Evolutionary conservation across 1,139 yeast species (phyloP).

Genomic region (Yamadazyma pseudoaaseri): DNA sequence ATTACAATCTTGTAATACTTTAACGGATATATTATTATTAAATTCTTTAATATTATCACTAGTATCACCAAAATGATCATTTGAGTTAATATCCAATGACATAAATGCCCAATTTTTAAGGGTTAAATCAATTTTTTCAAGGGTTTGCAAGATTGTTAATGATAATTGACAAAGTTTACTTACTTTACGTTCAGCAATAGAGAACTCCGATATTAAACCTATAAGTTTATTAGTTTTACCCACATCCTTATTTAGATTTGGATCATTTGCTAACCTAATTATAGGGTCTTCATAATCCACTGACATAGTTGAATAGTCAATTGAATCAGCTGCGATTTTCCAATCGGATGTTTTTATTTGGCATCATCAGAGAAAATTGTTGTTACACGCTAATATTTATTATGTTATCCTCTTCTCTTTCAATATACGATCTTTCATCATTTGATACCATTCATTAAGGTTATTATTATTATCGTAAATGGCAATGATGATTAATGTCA

Average conservation of each 20-base stretch:
- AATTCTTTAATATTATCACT: constrained; percentile 37
- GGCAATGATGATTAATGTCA: constrained; percentile 69
- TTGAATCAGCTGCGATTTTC: neutral
- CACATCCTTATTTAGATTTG: constrained; percentile 45
- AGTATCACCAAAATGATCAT: constrained; percentile 32
- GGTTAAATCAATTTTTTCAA: constrained; percentile 49
- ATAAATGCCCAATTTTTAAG: constrained; percentile 57
- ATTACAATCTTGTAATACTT: constrained; percentile 48
- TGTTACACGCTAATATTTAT: neutral
- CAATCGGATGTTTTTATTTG: constrained; percentile 6
- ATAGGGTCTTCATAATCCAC: constrained; percentile 46
- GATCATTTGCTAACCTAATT: constrained; percentile 46
- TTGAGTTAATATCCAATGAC: constrained; percentile 52
- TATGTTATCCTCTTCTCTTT: constrained; percentile 36
- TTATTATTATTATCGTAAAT: constrained; percentile 43
- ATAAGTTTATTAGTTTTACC: constrained; percentile 41
- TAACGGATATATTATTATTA: constrained; percentile 46
- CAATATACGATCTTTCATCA: constrained; percentile 49
- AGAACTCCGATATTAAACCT: constrained; percentile 42
- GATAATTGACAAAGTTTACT: constrained; percentile 50
- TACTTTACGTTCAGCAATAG: constrained; percentile 44
- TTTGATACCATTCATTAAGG: constrained; percentile 57
- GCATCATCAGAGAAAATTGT: neutral
- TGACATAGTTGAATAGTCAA: neutral
- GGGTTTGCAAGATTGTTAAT: constrained; percentile 46